Percentiles rank a stretch among this genome's conserved stretches.
Evolutionary conservation across 106 monocot species (phyloP).

Genomic region (Cymbidium sinense): DNA sequence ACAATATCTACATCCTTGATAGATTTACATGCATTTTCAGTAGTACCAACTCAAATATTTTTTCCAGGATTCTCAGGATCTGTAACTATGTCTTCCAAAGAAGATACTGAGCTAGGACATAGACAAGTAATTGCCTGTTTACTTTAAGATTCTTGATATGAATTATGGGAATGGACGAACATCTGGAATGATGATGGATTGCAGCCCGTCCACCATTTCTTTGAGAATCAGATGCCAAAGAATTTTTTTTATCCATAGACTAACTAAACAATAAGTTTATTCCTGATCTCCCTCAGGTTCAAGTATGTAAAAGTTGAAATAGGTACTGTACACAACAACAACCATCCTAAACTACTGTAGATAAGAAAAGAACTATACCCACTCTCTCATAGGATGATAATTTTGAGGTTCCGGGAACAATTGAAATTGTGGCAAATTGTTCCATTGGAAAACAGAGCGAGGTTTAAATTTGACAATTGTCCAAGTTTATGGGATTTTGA

Average conservation of each 20-base stretch:
- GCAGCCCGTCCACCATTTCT: background rate
- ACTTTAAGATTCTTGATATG: no score
- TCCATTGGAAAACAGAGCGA: background rate
- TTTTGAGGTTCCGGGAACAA: slow-evolving; percentile 4
- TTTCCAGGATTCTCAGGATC: background rate
- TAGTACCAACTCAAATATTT: background rate
- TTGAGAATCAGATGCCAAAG: background rate
- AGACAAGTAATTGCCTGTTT: background rate
- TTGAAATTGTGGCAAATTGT: background rate
- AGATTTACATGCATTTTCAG: slow-evolving; percentile 1
- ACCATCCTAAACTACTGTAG: background rate
- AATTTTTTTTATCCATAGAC: background rate
- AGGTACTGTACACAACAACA: background rate
- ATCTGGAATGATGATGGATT: slow-evolving; percentile 4
- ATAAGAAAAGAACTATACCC: slow-evolving; percentile 2
- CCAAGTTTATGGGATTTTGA: background rate
- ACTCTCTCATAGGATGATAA: background rate
- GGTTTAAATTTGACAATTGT: background rate
- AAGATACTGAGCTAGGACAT: background rate
- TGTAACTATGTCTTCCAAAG: background rate
- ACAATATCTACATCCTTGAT: background rate
- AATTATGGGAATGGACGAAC: background rate
- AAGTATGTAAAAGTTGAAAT: background rate
- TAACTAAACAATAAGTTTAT: background rate
- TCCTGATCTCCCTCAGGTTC: background rate